Evolutionary conservation across 2,329 filamentous ascomycete genomes (phyloP), one percentile per base, ranked within the genome.

Genomic region (Colletotrichum echinochloae): DNA sequence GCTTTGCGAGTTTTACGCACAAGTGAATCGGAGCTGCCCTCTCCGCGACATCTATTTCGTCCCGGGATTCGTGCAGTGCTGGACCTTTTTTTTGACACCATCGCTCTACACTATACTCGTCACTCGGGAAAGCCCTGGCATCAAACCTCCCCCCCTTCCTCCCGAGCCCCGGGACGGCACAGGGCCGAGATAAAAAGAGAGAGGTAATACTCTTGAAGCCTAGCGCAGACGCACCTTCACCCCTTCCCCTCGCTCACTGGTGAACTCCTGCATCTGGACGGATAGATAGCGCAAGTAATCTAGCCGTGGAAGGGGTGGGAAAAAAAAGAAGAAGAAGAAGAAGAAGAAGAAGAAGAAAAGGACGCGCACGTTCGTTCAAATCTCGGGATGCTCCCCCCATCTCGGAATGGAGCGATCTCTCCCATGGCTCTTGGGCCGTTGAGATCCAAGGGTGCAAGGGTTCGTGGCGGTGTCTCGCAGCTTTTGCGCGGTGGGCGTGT

Each of bases 351-450:
- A 41, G 30, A 35, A 20, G 44, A 44, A 52, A n/a, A 37, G 56
- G 37, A 28, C 55, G 66, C 62, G 66, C 66, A 70, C 66, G 66
- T 66, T 70, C 56, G 39, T 49, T 60, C 52, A 68, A 68, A 67
- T 67, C 52, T 63, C 57, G 68, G 64, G 44, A 62, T 44, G 37
- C 57, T 54, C 54, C 64, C 64, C 46, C 68, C 64, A 67, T 70
- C 57, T 67, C 63, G 67, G 68, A 57, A 67, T 67, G 57, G 57
- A 68, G 68, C 68, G 64, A 70, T 62, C 64, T 62, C 64, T 62
- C 48, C 48, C 35, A 54, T 33, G 60, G 18, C 30, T 56, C 26
- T 33, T 35, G 60, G 26, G 11, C 35, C 48, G 30, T 44, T 44
- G 20, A 37, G 48, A 52, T 20, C 60, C 48, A 54, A n/a, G n/a